Evolutionary conservation across 805 yeast species (phyloP).

Genomic region (Yarrowia sp.): DNA sequence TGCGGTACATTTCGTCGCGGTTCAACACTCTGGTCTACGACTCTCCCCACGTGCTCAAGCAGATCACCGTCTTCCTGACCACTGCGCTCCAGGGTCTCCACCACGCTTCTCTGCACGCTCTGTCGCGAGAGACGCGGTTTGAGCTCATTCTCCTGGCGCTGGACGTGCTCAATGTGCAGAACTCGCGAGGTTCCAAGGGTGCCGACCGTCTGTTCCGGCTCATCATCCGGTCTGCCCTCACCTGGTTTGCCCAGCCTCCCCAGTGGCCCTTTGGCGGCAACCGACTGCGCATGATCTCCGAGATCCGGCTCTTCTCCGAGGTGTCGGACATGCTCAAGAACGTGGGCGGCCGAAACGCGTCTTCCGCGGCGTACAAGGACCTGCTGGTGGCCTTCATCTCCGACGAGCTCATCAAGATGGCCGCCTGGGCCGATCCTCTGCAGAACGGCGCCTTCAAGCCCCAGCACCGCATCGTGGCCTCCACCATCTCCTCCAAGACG

Average conservation of each 20-base stretch:
- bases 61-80: slow-evolving; percentile 37
- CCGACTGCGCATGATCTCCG: slow-evolving; percentile 65
- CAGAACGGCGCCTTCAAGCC: slow-evolving; percentile 38
- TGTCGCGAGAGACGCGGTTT: slow-evolving; percentile 69
- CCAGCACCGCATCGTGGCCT: slow-evolving; percentile 18
- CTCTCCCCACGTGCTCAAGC: slow-evolving; percentile 63
- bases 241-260: slow-evolving; percentile 70
- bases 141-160: slow-evolving; percentile 69
- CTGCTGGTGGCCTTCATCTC: slow-evolving; percentile 63
- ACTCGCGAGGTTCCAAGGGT: slow-evolving; percentile 48
- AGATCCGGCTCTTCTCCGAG: slow-evolving; percentile 56
- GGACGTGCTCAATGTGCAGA: slow-evolving; percentile 59
- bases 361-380: slow-evolving; percentile 39
- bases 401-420: slow-evolving; percentile 69
- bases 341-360: slow-evolving; percentile 27
- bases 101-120: slow-evolving; percentile 77
- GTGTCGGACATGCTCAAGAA: slow-evolving; percentile 43
- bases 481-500: slow-evolving; percentile 35
- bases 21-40: slow-evolving; percentile 76
- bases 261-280: slow-evolving; percentile 86
- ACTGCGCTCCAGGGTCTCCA: slow-evolving; percentile 50
- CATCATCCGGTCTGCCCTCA: slow-evolving; percentile 63
- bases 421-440: slow-evolving; percentile 75
- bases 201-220: slow-evolving; percentile 47
- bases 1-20: slow-evolving; percentile 66